A percentile compares a stretch with the other conserved stretches of the same genome.
phyloP scores from a whole-genome alignment of 2,329 filamentous ascomycete species.

The Penicillium hordei region DNA sequence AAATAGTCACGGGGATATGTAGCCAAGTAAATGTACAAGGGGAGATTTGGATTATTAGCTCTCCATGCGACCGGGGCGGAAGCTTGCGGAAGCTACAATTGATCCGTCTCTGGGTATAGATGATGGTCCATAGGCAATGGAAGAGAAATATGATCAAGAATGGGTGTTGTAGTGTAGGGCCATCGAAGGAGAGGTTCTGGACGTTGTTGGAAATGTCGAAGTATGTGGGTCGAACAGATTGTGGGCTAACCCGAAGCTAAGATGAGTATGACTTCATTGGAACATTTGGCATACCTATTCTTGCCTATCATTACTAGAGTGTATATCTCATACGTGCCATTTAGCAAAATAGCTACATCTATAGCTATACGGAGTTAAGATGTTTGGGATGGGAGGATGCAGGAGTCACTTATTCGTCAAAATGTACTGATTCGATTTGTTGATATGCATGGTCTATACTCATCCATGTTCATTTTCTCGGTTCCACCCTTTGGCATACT shows the following conservation, averaged over 20 bases:
- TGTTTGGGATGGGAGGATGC: background rate
- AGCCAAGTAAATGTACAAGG: background rate
- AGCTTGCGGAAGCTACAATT: background rate
- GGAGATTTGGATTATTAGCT: background rate
- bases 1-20: background rate
- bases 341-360: background rate
- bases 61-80: background rate
- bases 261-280: background rate
- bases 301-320: no score
- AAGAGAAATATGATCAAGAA: background rate
- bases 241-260: background rate
- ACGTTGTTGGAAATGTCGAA: background rate
- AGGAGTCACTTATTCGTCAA: background rate
- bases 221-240: conserved; percentile 8
- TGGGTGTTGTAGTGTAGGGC: background rate
- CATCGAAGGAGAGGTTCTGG: conserved; percentile 5
- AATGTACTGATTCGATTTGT: background rate
- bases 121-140: background rate
- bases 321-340: background rate
- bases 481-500: background rate
- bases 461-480: no score
- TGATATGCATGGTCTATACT: background rate
- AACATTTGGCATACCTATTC: background rate
- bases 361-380: background rate
- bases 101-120: background rate